These are phyloP conservation scores for Penicillium sp. DNA, from an alignment of 2,329 filamentous ascomycete genomes.

Conservation along the genomic window DNA sequence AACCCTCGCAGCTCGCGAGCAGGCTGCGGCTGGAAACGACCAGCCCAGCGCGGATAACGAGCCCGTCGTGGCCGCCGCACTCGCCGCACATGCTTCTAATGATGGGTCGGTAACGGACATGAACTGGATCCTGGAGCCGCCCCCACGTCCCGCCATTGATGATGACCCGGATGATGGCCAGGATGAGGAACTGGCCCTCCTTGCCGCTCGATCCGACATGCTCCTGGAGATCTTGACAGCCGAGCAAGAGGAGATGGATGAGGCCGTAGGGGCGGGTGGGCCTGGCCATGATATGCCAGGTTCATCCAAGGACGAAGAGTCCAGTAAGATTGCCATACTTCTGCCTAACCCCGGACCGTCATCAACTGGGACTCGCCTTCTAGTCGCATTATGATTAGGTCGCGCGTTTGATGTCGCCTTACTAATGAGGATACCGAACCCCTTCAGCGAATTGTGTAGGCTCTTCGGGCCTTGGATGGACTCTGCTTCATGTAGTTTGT, in stretches of 20 bases:
- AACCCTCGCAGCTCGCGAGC: neutral
- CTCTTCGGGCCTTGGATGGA: slow-evolving; percentile 27
- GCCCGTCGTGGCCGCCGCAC: neutral
- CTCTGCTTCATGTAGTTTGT: slow-evolving; percentile 24
- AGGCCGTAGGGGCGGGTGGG: neutral
- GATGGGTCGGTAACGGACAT: too few species aligned
- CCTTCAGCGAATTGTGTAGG: slow-evolving; percentile 36
- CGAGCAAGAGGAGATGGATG: neutral
- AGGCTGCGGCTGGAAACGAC: neutral
- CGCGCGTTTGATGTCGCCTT: slow-evolving; percentile 37
- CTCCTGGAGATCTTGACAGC: too few species aligned
- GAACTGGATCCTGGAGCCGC: too few species aligned
- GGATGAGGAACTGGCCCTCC: too few species aligned
- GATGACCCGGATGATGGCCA: too few species aligned
- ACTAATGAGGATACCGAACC: slow-evolving; percentile 38
- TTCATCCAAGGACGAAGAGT: neutral
- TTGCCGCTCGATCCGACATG: too few species aligned
- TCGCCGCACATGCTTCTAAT: neutral
- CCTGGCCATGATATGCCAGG: neutral
- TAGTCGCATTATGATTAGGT: slow-evolving; percentile 35
- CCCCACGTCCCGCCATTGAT: too few species aligned
- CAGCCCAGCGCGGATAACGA: neutral
- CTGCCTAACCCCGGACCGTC: too few species aligned
- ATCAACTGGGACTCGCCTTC: slow-evolving; percentile 3
- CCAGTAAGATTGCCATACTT: neutral